Evolutionary conservation across 106 monocot genomes (phyloP).

Genomic region (Dendrobium chrysotoxum): DNA sequence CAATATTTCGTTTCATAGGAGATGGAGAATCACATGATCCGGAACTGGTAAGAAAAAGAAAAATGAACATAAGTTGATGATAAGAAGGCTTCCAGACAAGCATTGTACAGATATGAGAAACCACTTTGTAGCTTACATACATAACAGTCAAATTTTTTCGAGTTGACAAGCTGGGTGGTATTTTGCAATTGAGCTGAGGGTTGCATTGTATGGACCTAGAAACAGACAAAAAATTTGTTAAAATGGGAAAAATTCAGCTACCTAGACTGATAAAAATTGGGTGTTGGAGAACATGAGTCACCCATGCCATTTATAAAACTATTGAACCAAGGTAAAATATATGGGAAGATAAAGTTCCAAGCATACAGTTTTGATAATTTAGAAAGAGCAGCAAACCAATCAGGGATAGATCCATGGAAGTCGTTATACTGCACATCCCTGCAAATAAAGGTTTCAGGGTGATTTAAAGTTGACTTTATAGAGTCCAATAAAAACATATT

Average conservation of each 20-base stretch:
- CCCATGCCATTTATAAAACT: neutral
- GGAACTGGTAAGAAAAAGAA: conserved; percentile 13
- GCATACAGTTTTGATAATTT: conserved; percentile 36
- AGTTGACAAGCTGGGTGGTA: conserved; percentile 19
- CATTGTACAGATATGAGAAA: neutral
- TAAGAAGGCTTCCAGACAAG: neutral
- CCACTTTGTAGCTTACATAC: conserved; percentile 16
- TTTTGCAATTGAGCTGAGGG: conserved; percentile 20
- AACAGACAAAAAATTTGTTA: neutral
- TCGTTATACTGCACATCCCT: conserved; percentile 31
- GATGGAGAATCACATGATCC: conserved; percentile 21
- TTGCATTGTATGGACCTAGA: conserved; percentile 44
- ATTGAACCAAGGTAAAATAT: neutral
- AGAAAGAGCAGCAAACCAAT: conserved; percentile 21
- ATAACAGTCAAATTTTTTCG: conserved; percentile 15
- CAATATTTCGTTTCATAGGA: neutral
- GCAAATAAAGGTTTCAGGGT: neutral
- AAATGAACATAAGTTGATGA: conserved; percentile 4
- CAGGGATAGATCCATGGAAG: conserved; percentile 40
- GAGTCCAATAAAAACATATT: neutral
- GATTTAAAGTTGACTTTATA: conserved; percentile 6
- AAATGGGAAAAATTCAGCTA: neutral
- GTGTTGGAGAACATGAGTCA: neutral
- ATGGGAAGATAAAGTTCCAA: neutral
- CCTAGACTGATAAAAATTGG: too few relatives aligned